Evolutionary conservation across 2,329 filamentous ascomycete species (phyloP), one percentile per base, ranked within the genome.

Genomic region (Daldinia sp.): DNA sequence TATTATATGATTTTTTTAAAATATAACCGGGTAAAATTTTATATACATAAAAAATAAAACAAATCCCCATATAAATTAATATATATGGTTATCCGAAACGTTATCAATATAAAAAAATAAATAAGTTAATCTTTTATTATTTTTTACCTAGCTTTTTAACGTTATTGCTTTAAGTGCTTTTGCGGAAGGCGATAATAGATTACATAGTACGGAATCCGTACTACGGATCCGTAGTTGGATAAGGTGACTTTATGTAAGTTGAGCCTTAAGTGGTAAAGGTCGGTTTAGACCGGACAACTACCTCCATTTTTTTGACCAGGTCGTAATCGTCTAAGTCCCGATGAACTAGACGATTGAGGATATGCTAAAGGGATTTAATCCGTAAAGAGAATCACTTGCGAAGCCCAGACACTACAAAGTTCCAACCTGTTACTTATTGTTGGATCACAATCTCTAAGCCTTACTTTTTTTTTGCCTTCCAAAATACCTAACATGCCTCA

Each of bases 381-480:
- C 57, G 33, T 42, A 63, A 42, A 33, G 53, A 60, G 44, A 54
- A 44, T 60, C 42, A 37, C 35, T 63, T 65, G 63, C 63, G 59
- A 69, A 69, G 18, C 60, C 39, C 28, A 58, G 37, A 48, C 46
- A 28, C 61, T 23, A 39, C 42, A 30, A 33, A 54, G 37, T 35
- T 35, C 37, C 37, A 48, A 57, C 53, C 41, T 42, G 60, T 59
- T 66, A 66, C 18, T 46, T 6, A 46, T 48, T 9, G 13, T 48
- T 23, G 12, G 44, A 28, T 48, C 20, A 12, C 23, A 20, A 13
- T 28, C 18, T 28, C 20, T 48, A 48, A 48, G 56, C 44, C 50
- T 44, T 44, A 35, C n/a, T n/a, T 33, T 33, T 33, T 33, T 33
- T 33, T 33, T 33, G 20, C 20, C 30, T 33, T 33, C 30, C 20